Percentiles rank a stretch among this genome's conserved stretches.
These are phyloP conservation scores for Phaeodactylum tricornutum DNA, from an alignment of 108 stramenopile species.

Conservation along the genomic window DNA sequence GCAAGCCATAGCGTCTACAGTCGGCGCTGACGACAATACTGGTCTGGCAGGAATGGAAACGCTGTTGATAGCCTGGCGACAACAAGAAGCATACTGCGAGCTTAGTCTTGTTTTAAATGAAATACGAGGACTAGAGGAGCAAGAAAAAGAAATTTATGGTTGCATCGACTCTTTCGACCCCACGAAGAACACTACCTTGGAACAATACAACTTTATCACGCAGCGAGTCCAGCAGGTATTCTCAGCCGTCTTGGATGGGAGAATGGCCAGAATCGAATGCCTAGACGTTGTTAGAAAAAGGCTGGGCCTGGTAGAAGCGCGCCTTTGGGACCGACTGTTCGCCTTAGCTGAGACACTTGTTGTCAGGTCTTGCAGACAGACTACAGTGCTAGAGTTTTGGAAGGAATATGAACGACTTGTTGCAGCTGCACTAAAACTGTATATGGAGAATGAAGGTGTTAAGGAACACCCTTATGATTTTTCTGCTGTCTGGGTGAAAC, in stretches of 20 bases:
- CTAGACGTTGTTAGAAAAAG: too few species aligned
- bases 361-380: not conserved
- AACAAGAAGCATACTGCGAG: slow-evolving; percentile 5
- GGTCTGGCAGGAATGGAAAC: slow-evolving; percentile 15
- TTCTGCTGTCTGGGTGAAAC: slow-evolving; percentile 5
- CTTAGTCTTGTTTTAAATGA: slow-evolving; percentile 8
- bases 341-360: not conserved
- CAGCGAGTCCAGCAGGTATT: too few species aligned
- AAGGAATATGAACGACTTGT: not conserved
- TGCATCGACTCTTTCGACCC: slow-evolving; percentile 15
- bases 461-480: not conserved
- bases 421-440: not conserved
- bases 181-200: too few species aligned
- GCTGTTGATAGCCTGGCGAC: slow-evolving; percentile 19
- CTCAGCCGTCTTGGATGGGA: too few species aligned
- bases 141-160: slow-evolving; percentile 14
- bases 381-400: not conserved
- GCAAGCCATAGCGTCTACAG: not conserved
- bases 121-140: slow-evolving; percentile 8
- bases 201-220: too few species aligned
- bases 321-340: not conserved
- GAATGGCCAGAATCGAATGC: too few species aligned
- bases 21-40: slow-evolving; percentile 1
- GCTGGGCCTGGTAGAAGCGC: not conserved
- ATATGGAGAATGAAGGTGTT: too few species aligned